Percentiles rank a stretch among this genome's conserved stretches.
Conservation (phyloP, 257 asterid species). For the Nicotiana noctiflora region DNA sequence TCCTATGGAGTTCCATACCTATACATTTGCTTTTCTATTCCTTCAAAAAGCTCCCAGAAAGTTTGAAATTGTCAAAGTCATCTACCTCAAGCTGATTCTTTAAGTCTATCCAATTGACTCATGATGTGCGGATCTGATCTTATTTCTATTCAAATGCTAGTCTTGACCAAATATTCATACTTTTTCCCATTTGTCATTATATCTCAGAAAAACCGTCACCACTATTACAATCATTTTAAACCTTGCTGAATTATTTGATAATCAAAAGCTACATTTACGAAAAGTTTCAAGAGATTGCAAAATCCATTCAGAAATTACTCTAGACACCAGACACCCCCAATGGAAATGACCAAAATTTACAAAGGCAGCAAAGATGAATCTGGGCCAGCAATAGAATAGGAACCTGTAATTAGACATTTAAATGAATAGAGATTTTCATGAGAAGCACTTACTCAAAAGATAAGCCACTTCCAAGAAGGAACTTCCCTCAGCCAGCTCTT, state of each 20-base stretch:
- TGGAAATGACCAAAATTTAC: neutral
- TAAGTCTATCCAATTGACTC: neutral
- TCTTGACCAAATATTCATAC: neutral
- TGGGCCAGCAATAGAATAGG: neutral
- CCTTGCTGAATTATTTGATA: neutral
- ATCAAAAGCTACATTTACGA: neutral
- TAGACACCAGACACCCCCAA: neutral
- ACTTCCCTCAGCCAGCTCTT: conserved; percentile 92
- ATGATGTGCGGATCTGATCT: neutral
- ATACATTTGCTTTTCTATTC: neutral
- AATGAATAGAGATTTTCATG: neutral
- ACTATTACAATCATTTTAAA: neutral
- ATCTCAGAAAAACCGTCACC: neutral
- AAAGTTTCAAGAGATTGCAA: neutral
- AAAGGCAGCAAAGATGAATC: neutral
- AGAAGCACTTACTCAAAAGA: conserved; percentile 67
- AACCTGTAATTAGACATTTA: neutral
- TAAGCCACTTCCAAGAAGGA: conserved; percentile 90
- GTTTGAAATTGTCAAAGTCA: neutral
- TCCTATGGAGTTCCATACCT: neutral
- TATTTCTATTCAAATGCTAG: neutral
- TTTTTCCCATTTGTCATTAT: neutral
- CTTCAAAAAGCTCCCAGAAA: neutral
- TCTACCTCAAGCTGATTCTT: neutral
- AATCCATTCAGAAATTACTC: neutral